These are phyloP conservation scores for Pichia sporocuriosa DNA, from an alignment of 805 yeast species.

Conservation along the genomic window DNA sequence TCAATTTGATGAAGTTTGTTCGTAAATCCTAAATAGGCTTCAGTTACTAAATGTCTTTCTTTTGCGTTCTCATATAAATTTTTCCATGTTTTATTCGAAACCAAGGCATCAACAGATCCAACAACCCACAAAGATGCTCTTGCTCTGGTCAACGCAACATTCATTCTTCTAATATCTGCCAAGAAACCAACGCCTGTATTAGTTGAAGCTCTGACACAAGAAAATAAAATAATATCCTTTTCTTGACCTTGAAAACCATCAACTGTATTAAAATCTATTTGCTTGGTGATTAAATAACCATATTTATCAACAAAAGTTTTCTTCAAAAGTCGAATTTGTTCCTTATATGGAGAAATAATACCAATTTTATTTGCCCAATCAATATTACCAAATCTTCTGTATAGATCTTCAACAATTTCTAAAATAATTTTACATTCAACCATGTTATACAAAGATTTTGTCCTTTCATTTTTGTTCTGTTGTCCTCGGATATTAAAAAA, in stretches of 20 bases:
- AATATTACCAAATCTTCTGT: conserved; percentile 38
- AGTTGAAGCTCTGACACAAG: conserved; percentile 88
- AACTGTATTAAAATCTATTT: conserved; percentile 85
- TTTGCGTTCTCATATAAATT: conserved; percentile 61
- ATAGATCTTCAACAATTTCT: conserved; percentile 53
- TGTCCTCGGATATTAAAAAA: conserved; percentile 65
- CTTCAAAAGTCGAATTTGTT: conserved; percentile 61
- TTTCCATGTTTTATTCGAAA: conserved; percentile 65
- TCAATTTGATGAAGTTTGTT: neutral
- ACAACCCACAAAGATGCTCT: conserved; percentile 86
- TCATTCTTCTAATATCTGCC: conserved; percentile 90
- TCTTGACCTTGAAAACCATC: conserved; percentile 99
- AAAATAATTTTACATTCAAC: conserved; percentile 70
- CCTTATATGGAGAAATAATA: conserved; percentile 90
- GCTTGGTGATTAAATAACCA: conserved; percentile 57
- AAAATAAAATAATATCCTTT: conserved; percentile 85
- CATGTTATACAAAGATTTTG: conserved; percentile 65
- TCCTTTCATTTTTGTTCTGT: conserved; percentile 56
- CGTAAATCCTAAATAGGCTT: conserved; percentile 25
- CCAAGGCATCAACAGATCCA: conserved; percentile 68
- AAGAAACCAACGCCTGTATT: conserved; percentile 76
- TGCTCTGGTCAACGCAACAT: conserved; percentile 94
- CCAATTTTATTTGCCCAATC: conserved; percentile 75
- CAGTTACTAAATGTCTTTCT: conserved; percentile 31
- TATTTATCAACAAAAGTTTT: conserved; percentile 48